A percentile compares a stretch with the other conserved stretches of the same genome.
phyloP scores from a whole-genome alignment of 1,284 basidiomycete genomes.

The Psilocybe mexicana region DNA sequence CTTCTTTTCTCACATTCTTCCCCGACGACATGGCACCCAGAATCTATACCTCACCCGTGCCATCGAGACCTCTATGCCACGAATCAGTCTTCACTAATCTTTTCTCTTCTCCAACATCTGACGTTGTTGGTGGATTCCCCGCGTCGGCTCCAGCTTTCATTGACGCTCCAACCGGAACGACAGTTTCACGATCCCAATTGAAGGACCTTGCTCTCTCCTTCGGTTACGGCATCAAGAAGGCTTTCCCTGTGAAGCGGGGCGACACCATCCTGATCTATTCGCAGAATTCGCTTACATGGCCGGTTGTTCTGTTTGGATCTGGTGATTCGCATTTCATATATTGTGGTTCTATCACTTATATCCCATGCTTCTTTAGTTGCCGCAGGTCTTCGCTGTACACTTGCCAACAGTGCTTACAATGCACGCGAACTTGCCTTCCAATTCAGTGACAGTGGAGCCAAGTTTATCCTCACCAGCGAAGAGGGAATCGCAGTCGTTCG shows the following conservation, averaged over 20 bases:
- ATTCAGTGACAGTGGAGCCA: slow-evolving; percentile 54
- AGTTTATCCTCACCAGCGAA: slow-evolving; percentile 54
- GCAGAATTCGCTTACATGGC: slow-evolving; percentile 66
- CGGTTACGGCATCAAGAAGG: slow-evolving; percentile 50
- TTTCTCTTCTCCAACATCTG: slow-evolving; percentile 35
- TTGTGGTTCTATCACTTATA: background rate
- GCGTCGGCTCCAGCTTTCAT: slow-evolving; percentile 57
- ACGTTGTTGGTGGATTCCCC: slow-evolving; percentile 43
- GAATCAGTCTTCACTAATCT: slow-evolving; percentile 57
- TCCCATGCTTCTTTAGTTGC: slow-evolving; percentile 34
- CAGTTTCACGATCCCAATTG: slow-evolving; percentile 57
- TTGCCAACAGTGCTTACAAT: slow-evolving; percentile 35
- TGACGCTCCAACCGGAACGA: slow-evolving; percentile 60
- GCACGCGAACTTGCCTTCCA: slow-evolving; percentile 51
- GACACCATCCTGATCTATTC: slow-evolving; percentile 57
- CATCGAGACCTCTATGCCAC: slow-evolving; percentile 33
- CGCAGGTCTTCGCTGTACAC: slow-evolving; percentile 49
- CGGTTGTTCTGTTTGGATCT: slow-evolving; percentile 57
- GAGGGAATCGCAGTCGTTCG: slow-evolving; percentile 46
- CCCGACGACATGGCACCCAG: slow-evolving; percentile 37
- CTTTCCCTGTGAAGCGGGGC: slow-evolving; percentile 33
- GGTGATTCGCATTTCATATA: slow-evolving; percentile 28
- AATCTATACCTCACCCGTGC: slow-evolving; percentile 43
- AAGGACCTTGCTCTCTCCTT: slow-evolving; percentile 57
- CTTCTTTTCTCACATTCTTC: slow-evolving; percentile 3